Conservation (phyloP, 352 stramenopile genomes). For the Globisporangium acanthophoron region DNA sequence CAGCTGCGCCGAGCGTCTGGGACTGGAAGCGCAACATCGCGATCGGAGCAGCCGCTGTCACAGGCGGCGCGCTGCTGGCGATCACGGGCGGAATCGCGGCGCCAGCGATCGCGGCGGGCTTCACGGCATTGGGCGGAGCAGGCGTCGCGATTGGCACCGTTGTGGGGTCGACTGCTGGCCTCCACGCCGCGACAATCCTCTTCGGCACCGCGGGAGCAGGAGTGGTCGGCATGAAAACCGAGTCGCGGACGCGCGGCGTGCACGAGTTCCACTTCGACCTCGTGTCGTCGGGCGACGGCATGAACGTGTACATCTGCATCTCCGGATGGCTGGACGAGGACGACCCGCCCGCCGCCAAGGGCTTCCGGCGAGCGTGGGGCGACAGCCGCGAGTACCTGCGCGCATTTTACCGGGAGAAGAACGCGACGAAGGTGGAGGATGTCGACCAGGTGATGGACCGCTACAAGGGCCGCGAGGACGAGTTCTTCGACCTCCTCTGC, state of each 20-base stretch:
- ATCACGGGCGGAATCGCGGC: conserved; percentile 65
- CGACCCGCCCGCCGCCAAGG: conserved; percentile 31
- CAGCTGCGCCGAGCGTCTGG: conserved; percentile 47
- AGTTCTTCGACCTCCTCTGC: conserved; percentile 73
- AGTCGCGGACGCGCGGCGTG: conserved; percentile 63
- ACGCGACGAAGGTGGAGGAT: conserved; percentile 69
- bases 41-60: conserved; percentile 67
- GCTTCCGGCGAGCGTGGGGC: conserved; percentile 72
- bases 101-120: conserved; percentile 51
- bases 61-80: conserved; percentile 63
- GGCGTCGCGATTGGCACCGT: conserved; percentile 58
- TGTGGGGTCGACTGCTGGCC: conserved; percentile 39
- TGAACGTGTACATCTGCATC: conserved; percentile 88
- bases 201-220: conserved; percentile 79
- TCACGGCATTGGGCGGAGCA: conserved; percentile 56
- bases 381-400: conserved; percentile 74
- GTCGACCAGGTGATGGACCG: conserved; percentile 77
- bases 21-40: conserved; percentile 78
- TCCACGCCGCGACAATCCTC: conserved; percentile 68
- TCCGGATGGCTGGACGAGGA: conserved; percentile 82
- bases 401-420: conserved; percentile 64
- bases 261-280: conserved; percentile 83
- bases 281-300: conserved; percentile 68
- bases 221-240: conserved; percentile 76
- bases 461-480: conserved; percentile 79